Evolutionary conservation across 2,329 filamentous ascomycete genomes (phyloP), one percentile per base, ranked within the genome.

Genomic region (Diaporthe citriasiana): DNA sequence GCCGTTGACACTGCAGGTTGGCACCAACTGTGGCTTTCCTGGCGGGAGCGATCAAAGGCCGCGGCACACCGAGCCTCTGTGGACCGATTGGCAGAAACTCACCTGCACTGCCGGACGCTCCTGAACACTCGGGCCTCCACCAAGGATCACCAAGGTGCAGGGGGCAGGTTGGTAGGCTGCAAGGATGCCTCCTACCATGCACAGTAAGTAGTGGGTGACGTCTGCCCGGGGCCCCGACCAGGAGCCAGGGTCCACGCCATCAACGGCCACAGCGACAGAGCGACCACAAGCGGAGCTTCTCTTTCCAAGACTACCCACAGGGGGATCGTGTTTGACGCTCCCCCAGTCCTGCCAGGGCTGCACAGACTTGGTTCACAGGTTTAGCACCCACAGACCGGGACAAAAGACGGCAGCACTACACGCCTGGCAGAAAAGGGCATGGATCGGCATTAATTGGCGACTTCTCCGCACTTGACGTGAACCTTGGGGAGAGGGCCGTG

Each of bases 361-460:
- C 63, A 53, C 63, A 40, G 63, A 68, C 63, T 68, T 51, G 63
- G 47, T 33, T 40, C 63, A 53, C 53, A 38, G 63, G 47, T 33
- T 40, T 47, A 53, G 8, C 45, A 40, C 45, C 60, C 63, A 66
- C 63, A 51, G 63, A 66, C 63, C 42, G 42, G 60, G 30, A 51
- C 45, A 45, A 19, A 19, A 51, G 30, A 38, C 27, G 63, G 63
- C 45, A 27, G 45, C 45, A 51, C 33, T 1, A 10, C 5, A 51
- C 63, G 63, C 63, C 63, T 66, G 45, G 8, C 45, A 27, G 47
- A 30, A 68, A 40, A 25, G 2, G 63, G 63, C n/a, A 53, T 40
- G 9, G 63, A 68, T 53, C 63, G 47, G 47, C 63, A 40, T 38
- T 17, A 19, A 13, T 51, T 12, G 51, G 30, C 40, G 4, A 27